A percentile compares a stretch with the other conserved stretches of the same genome.
These are phyloP conservation scores for Zygnema cylindricum DNA, from an alignment of 139 green algal species.

Conservation along the genomic window DNA sequence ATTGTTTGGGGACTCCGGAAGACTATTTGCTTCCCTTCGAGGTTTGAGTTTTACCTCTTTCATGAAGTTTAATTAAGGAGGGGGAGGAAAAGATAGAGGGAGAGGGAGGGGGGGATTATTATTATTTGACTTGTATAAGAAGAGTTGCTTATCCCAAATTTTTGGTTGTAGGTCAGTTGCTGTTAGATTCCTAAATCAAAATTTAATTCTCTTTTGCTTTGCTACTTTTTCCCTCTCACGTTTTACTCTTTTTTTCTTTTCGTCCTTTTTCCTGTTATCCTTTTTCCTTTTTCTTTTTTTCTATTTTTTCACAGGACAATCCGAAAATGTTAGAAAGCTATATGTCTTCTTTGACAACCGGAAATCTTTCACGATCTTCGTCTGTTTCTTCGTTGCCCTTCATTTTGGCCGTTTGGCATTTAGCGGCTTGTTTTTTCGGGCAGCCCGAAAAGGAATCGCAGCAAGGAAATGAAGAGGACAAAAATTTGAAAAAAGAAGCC, in stretches of 20 bases:
- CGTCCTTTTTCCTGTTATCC: not conserved
- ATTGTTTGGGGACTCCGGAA: not conserved
- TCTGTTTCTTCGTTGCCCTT: not conserved
- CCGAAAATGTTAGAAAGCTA: constrained; percentile 5
- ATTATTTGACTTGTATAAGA: not conserved
- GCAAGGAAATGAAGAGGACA: not conserved
- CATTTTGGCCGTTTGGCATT: not conserved
- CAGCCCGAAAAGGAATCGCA: not conserved
- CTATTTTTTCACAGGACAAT: not conserved
- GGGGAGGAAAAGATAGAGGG: not conserved
- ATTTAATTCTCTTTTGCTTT: not conserved
- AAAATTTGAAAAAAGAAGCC: not conserved
- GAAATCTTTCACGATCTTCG: not conserved
- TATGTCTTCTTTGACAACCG: not conserved
- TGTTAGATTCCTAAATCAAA: not conserved
- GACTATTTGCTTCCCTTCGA: constrained; percentile 9
- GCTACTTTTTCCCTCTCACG: not conserved
- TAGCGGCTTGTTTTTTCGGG: not conserved
- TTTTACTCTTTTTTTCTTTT: not conserved
- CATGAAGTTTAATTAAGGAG: not conserved
- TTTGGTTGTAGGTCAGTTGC: not conserved
- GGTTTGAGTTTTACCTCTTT: constrained; percentile 9
- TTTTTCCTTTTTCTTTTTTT: not conserved
- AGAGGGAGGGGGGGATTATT: not conserved
- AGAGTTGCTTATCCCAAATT: not conserved